A percentile compares a stretch with the other conserved stretches of the same genome.
Evolutionary conservation across 352 stramenopile genomes (phyloP).

Genomic region (Aphanomyces astaci): DNA sequence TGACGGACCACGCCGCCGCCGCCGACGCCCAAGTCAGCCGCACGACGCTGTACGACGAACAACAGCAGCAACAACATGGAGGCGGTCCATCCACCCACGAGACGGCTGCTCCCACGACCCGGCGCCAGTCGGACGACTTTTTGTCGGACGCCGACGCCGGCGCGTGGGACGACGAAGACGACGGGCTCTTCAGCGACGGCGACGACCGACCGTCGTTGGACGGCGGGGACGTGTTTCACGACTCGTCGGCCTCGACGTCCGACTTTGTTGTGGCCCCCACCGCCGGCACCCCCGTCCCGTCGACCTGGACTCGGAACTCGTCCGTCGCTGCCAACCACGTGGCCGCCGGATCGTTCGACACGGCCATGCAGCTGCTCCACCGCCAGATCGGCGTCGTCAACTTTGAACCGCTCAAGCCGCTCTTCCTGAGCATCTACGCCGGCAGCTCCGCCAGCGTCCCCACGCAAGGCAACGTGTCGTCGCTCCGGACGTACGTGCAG

Average conservation of each 20-base stretch:
- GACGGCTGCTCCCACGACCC: slow-evolving; percentile 13
- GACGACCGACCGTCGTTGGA: slow-evolving; percentile 34
- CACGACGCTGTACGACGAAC: not conserved
- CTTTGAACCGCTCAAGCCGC: slow-evolving; percentile 91
- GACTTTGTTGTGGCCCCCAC: slow-evolving; percentile 88
- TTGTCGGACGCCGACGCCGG: slow-evolving; percentile 59
- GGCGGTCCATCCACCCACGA: too few species aligned
- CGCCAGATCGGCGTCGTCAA: slow-evolving; percentile 98
- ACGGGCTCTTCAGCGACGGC: slow-evolving; percentile 78
- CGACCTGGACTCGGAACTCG: slow-evolving; percentile 93
- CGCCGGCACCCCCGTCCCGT: slow-evolving; percentile 79
- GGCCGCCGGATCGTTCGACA: slow-evolving; percentile 92
- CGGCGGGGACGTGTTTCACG: slow-evolving; percentile 41
- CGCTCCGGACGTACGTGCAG: slow-evolving; percentile 73
- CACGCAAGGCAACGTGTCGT: slow-evolving; percentile 72
- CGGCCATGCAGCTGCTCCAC: slow-evolving; percentile 97
- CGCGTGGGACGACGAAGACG: slow-evolving; percentile 75
- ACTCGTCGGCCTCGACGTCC: slow-evolving; percentile 37
- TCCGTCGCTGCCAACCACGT: slow-evolving; percentile 97
- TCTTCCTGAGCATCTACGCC: slow-evolving; percentile 82
- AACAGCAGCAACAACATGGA: not conserved
- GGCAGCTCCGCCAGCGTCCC: slow-evolving; percentile 73
- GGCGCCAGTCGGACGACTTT: slow-evolving; percentile 68
- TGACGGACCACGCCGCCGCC: slow-evolving; percentile 71
- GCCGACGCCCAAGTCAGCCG: slow-evolving; percentile 33